Evolutionary conservation across 2,329 filamentous ascomycete species (phyloP).

Genomic region (Fusarium sp.): DNA sequence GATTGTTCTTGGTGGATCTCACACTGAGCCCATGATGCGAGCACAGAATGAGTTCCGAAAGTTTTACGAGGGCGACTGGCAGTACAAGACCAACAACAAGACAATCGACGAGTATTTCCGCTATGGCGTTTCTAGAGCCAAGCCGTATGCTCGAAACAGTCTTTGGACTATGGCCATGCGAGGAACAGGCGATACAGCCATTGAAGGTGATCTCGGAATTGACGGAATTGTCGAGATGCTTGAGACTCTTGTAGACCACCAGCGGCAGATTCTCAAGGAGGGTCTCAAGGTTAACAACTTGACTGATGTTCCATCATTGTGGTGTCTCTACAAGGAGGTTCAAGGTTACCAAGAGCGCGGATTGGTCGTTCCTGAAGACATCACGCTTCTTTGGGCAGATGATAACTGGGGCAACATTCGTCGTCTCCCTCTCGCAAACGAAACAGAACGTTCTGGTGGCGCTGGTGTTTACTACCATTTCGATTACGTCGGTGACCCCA

Average conservation of each 20-base stretch:
- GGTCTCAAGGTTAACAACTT: conserved; percentile 14
- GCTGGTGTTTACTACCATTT: conserved; percentile 71
- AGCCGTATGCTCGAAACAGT: conserved; percentile 71
- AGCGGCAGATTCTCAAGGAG: conserved; percentile 52
- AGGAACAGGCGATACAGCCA: conserved; percentile 73
- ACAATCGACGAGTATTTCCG: conserved; percentile 76
- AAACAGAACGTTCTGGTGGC: conserved; percentile 64
- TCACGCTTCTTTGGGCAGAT: conserved; percentile 72
- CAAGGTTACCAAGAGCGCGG: conserved; percentile 70
- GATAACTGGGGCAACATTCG: conserved; percentile 73
- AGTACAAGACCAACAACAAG: conserved; percentile 75
- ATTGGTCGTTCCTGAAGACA: conserved; percentile 68
- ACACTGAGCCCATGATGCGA: conserved; percentile 78
- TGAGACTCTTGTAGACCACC: conserved; percentile 35
- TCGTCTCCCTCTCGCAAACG: conserved; percentile 65
- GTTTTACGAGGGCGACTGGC: conserved; percentile 71
- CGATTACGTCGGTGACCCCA: conserved; percentile 71
- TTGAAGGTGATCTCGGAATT: conserved; percentile 59
- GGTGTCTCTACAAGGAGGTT: conserved; percentile 75
- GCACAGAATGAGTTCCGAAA: conserved; percentile 67
- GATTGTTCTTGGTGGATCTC: conserved; percentile 77
- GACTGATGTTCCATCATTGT: conserved; percentile 58
- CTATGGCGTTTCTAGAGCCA: conserved; percentile 73
- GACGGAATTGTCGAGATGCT: conserved; percentile 55
- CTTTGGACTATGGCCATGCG: conserved; percentile 78